Conservation (phyloP, 108 stramenopile species). For the Chaetoceros tenuissimus region DNA sequence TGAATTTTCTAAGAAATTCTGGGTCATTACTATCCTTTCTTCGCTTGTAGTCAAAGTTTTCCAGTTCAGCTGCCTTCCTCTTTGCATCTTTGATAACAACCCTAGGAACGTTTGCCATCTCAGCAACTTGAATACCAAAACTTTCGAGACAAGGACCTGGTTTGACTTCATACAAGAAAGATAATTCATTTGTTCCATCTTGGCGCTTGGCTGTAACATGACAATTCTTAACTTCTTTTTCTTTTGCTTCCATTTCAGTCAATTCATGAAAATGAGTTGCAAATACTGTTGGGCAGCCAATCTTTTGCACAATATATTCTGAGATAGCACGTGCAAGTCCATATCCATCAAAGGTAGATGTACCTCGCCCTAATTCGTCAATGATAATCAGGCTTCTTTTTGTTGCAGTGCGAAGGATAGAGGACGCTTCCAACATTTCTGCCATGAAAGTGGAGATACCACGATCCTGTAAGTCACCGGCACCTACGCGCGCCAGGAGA, state of each 20-base stretch:
- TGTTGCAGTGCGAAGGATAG: constrained; percentile 84
- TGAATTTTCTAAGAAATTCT: constrained; percentile 5
- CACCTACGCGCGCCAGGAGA: constrained; percentile 90
- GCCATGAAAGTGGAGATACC: constrained; percentile 99
- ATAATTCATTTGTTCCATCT: constrained; percentile 52
- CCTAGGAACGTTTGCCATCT: constrained; percentile 86
- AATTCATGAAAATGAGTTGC: constrained; percentile 99
- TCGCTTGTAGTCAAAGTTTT: constrained; percentile 61
- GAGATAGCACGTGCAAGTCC: constrained; percentile 94
- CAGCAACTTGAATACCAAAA: constrained; percentile 97
- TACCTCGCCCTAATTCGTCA: constrained; percentile 98
- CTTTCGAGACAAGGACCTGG: constrained; percentile 89
- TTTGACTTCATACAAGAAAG: constrained; percentile 80
- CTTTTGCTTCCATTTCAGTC: constrained; percentile 56
- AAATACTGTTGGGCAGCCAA: constrained; percentile 88
- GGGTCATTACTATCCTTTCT: constrained; percentile 19
- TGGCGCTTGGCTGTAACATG: constrained; percentile 79
- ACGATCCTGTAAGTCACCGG: constrained; percentile 89
- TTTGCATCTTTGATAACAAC: constrained; percentile 89
- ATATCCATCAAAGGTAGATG: constrained; percentile 95
- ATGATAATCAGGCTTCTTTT: constrained; percentile 91
- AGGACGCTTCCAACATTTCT: constrained; percentile 96
- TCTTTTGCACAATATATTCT: constrained; percentile 73
- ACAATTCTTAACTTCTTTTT: constrained; percentile 64
- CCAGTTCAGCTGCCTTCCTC: constrained; percentile 83